Percentiles rank a stretch among this genome's conserved stretches.
Evolutionary conservation across 1,284 basidiomycete genomes (phyloP).

Genomic region (Rhodotorula sp.): DNA sequence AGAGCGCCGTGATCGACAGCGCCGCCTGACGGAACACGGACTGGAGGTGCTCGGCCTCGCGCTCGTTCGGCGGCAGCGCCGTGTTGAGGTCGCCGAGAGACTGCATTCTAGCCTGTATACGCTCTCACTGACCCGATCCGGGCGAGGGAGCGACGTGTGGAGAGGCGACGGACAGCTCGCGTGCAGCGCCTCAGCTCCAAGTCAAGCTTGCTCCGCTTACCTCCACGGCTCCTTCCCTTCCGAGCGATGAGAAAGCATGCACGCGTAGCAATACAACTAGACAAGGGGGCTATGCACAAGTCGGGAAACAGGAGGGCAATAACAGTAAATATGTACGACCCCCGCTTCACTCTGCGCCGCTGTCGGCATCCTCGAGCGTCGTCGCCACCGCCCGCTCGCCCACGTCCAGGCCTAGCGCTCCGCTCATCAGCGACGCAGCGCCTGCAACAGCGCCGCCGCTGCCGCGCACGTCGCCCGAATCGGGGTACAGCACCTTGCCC

Average conservation of each 20-base stretch:
- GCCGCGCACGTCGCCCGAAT: neutral
- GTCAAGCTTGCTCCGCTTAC: neutral
- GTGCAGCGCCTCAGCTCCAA: neutral
- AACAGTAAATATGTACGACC: neutral
- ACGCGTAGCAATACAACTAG: neutral
- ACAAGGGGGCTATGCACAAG: neutral
- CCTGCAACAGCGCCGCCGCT: too few species aligned
- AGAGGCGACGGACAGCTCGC: neutral
- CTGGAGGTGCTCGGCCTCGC: constrained; percentile 17
- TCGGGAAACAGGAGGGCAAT: neutral
- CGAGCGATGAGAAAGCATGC: neutral
- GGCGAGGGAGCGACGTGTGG: neutral
- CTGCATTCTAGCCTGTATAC: constrained; percentile 17
- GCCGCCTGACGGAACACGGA: constrained; percentile 34
- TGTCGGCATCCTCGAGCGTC: constrained; percentile 2
- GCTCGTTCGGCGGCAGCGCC: constrained; percentile 23
- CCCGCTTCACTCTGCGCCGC: neutral
- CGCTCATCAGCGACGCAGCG: neutral
- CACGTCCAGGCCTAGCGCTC: constrained; percentile 1
- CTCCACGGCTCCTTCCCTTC: too few species aligned
- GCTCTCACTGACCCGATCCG: too few species aligned
- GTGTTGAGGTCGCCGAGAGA: constrained; percentile 32
- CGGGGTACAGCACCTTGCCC: neutral
- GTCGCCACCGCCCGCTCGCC: constrained; percentile 1
- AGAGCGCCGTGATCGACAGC: constrained; percentile 34